These are phyloP conservation scores for Salinomyces thailandicus DNA, from an alignment of 2,329 filamentous ascomycete genomes.

Conservation along the genomic window DNA sequence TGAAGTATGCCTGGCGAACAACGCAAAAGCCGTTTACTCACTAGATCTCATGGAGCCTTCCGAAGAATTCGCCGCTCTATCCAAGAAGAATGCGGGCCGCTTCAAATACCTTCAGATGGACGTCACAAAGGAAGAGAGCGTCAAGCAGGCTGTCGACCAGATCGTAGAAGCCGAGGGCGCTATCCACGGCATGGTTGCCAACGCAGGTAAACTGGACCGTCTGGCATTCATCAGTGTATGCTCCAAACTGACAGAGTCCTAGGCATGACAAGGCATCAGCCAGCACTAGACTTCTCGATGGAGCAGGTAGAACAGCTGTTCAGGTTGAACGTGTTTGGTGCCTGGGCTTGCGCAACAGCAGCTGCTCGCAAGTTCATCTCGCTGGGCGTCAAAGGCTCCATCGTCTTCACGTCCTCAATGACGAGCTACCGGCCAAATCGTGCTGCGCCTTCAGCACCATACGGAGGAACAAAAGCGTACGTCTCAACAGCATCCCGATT, in stretches of 20 bases:
- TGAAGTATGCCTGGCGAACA: conserved; percentile 24
- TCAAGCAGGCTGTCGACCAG: conserved; percentile 18
- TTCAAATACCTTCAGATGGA: conserved; percentile 24
- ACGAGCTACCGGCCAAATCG: conserved; percentile 13
- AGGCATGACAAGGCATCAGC: conserved; percentile 25
- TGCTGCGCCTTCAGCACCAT: conserved; percentile 26
- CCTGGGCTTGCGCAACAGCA: conserved; percentile 6
- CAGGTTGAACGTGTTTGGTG: conserved; percentile 17
- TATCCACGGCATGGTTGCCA: conserved; percentile 21
- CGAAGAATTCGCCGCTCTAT: conserved; percentile 19
- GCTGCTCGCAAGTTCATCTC: conserved; percentile 8
- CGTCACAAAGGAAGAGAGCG: conserved; percentile 19
- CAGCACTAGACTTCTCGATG: conserved; percentile 22
- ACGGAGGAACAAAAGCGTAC: conserved; percentile 34
- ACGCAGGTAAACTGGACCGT: conserved; percentile 22
- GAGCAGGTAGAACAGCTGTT: conserved; percentile 22
- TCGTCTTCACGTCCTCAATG: conserved; percentile 9
- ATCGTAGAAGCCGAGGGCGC: conserved; percentile 18
- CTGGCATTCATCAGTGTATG: conserved; percentile 21
- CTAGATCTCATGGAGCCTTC: conserved; percentile 22
- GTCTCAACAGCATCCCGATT: no score
- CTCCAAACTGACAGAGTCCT: background rate
- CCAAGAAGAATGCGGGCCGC: conserved; percentile 17
- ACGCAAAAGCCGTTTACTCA: conserved; percentile 20
- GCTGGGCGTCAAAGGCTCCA: conserved; percentile 7